phyloP scores from a whole-genome alignment of 1,284 basidiomycete species.

The Tilletia caries region DNA sequence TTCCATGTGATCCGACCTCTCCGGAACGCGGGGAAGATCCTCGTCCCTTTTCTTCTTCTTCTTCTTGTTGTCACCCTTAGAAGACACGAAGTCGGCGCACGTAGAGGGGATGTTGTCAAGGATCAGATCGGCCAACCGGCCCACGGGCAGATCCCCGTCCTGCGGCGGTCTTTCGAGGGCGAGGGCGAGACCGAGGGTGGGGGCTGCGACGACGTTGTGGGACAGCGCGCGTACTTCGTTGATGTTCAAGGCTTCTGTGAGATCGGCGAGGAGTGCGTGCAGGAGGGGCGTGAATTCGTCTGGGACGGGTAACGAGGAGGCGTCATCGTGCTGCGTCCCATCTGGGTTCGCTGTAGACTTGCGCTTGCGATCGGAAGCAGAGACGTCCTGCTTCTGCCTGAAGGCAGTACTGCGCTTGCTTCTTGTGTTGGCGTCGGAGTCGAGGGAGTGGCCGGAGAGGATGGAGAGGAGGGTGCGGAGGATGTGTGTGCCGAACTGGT shows the following conservation, averaged over 20 bases:
- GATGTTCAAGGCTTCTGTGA: background rate
- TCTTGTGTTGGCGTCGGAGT: constrained; percentile 12
- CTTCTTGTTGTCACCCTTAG: background rate
- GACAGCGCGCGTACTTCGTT: constrained; percentile 23
- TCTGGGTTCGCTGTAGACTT: background rate
- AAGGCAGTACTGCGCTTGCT: constrained; percentile 44
- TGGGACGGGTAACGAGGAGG: background rate
- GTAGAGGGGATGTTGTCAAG: constrained; percentile 28
- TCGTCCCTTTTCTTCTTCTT: constrained; percentile 11
- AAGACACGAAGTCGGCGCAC: background rate
- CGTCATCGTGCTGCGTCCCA: background rate
- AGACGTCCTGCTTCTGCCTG: constrained; percentile 26
- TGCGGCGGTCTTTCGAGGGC: constrained; percentile 22
- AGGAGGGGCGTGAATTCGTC: background rate
- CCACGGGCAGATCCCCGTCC: constrained; percentile 10
- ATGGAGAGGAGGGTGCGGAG: constrained; percentile 41
- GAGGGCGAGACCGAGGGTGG: constrained; percentile 40
- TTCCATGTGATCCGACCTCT: constrained; percentile 39
- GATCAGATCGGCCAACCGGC: constrained; percentile 31
- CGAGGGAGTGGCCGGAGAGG: constrained; percentile 36
- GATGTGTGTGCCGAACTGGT: constrained; percentile 42
- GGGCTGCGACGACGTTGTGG: constrained; percentile 35
- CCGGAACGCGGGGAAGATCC: background rate
- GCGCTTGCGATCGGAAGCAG: background rate
- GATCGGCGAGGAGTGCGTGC: background rate